A percentile compares a stretch with the other conserved stretches of the same genome.
These are phyloP conservation scores for Globisporangium paddicum DNA, from an alignment of 352 stramenopile genomes.

Conservation along the genomic window DNA sequence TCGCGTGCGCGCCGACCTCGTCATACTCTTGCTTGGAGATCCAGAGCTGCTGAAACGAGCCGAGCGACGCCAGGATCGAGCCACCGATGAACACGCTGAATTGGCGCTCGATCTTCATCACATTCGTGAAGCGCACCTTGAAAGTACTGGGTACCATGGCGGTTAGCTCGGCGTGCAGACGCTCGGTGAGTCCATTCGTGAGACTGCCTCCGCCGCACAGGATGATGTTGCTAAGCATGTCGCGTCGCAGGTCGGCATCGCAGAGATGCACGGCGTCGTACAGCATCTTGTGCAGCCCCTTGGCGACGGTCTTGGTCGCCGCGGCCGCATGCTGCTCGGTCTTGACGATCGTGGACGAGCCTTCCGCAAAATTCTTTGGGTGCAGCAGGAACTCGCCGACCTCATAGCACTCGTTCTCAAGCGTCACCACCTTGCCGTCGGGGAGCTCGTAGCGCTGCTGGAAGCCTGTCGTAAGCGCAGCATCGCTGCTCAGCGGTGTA, in stretches of 20 bases:
- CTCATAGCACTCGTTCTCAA: conserved; percentile 68
- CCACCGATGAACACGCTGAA: conserved; percentile 88
- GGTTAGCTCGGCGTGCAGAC: conserved; percentile 74
- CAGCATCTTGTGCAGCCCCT: conserved; percentile 73
- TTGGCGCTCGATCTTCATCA: conserved; percentile 80
- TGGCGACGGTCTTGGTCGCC: conserved; percentile 42
- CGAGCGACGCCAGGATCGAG: conserved; percentile 82
- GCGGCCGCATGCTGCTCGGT: conserved; percentile 43
- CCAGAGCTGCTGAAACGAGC: conserved; percentile 88
- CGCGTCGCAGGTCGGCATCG: conserved; percentile 75
- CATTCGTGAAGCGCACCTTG: conserved; percentile 83
- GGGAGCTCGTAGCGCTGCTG: conserved; percentile 72
- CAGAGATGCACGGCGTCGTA: conserved; percentile 83
- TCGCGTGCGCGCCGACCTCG: conserved; percentile 57
- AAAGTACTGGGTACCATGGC: conserved; percentile 77
- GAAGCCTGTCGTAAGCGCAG: conserved; percentile 9
- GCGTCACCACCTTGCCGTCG: conserved; percentile 58
- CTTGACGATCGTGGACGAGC: conserved; percentile 27
- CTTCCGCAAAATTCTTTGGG: conserved; percentile 42
- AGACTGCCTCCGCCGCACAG: conserved; percentile 79
- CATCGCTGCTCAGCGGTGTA: conserved; percentile 41
- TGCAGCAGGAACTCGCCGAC: conserved; percentile 78
- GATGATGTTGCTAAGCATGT: conserved; percentile 87
- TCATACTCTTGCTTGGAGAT: conserved; percentile 85
- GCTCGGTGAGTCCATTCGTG: conserved; percentile 69